Evolutionary conservation across 2,329 filamentous ascomycete species (phyloP).

Genomic region (Alternaria sp.): DNA sequence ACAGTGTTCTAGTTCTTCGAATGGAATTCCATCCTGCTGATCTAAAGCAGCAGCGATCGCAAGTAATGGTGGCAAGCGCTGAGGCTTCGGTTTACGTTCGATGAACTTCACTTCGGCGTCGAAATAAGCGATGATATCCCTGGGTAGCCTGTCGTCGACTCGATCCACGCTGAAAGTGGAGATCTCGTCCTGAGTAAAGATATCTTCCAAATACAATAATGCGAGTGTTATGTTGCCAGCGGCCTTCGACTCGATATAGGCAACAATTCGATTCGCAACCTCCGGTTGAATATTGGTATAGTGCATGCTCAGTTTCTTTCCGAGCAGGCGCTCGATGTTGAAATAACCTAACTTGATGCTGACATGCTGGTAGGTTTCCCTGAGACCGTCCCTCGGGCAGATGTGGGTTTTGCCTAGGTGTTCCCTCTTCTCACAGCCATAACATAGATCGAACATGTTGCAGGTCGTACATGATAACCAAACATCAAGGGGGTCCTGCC

Average conservation of each 20-base stretch:
- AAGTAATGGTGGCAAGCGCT: too few relatives aligned
- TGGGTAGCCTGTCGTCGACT: too few relatives aligned
- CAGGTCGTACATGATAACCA: background rate
- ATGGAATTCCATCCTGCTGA: accelerated
- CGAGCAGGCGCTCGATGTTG: background rate
- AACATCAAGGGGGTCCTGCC: too few relatives aligned
- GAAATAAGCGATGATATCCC: too few relatives aligned
- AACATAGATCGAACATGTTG: background rate
- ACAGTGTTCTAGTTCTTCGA: too few relatives aligned
- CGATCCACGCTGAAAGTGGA: too few relatives aligned
- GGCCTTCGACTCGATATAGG: background rate
- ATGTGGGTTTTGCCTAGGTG: background rate
- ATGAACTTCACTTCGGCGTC: too few relatives aligned
- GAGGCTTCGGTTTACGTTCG: too few relatives aligned
- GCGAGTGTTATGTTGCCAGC: background rate
- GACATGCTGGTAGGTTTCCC: background rate
- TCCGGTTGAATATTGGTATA: background rate
- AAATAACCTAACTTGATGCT: background rate
- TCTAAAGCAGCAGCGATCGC: accelerated
- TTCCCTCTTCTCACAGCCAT: background rate
- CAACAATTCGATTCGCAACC: background rate
- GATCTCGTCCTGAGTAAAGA: too few relatives aligned
- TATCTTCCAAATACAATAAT: background rate
- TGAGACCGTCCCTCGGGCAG: accelerated
- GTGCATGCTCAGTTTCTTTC: background rate